These are phyloP conservation scores for Alternaria brassicicola DNA, from an alignment of 2,329 filamentous ascomycete species.

Conservation along the genomic window DNA sequence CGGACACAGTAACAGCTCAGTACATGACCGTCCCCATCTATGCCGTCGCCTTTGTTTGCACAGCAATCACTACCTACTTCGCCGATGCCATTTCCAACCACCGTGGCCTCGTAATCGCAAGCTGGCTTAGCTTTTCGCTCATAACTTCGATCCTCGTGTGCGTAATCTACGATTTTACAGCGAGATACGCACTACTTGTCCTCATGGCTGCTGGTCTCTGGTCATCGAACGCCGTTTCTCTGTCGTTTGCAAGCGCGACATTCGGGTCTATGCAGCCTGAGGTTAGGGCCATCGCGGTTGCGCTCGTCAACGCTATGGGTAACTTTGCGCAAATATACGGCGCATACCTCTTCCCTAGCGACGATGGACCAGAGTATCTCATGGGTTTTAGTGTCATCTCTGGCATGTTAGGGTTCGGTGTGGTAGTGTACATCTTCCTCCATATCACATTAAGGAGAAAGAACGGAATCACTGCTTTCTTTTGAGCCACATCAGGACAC, in stretches of 20 bases:
- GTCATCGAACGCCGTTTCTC: conserved; percentile 58
- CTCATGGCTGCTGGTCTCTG: conserved; percentile 63
- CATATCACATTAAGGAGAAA: conserved; percentile 36
- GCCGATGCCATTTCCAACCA: conserved; percentile 55
- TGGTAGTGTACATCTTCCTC: conserved; percentile 37
- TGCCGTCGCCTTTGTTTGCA: conserved; percentile 59
- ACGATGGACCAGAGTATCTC: conserved; percentile 55
- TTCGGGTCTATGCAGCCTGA: conserved; percentile 59
- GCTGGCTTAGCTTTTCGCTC: conserved; percentile 54
- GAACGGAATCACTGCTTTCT: conserved; percentile 22
- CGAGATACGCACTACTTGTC: conserved; percentile 61
- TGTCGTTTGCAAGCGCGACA: conserved; percentile 60
- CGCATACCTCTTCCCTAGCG: conserved; percentile 57
- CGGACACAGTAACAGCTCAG: conserved; percentile 52
- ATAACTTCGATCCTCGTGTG: conserved; percentile 50
- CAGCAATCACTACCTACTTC: conserved; percentile 55
- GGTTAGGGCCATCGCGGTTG: conserved; percentile 59
- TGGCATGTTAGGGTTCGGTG: conserved; percentile 42
- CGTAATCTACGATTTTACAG: conserved; percentile 57
- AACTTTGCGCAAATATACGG: conserved; percentile 64
- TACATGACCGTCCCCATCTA: conserved; percentile 63
- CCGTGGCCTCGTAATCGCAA: conserved; percentile 57
- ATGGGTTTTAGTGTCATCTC: conserved; percentile 36
- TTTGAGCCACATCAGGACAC: background rate
- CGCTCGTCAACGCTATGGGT: conserved; percentile 60